Evolutionary conservation across 768 basidiomycete genomes (phyloP).

Genomic region (Mycena kentingensis): DNA sequence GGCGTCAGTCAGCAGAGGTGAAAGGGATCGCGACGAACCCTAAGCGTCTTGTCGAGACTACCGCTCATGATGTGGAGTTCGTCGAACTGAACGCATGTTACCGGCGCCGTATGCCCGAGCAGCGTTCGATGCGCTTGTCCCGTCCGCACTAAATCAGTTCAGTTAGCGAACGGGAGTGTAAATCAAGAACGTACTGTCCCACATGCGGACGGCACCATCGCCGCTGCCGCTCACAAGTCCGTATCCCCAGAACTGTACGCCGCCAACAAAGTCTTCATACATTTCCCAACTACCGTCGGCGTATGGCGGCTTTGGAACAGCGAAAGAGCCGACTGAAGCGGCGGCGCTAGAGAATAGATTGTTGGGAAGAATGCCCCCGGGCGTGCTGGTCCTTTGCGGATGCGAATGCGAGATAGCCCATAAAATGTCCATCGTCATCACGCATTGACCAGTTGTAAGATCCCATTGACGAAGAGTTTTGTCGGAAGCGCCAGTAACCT

Average conservation of each 20-base stretch:
- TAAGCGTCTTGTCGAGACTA: slow-evolving; percentile 88
- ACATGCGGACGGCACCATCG: slow-evolving; percentile 97
- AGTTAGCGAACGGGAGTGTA: not conserved
- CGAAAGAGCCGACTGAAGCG: slow-evolving; percentile 65
- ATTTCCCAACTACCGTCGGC: slow-evolving; percentile 92
- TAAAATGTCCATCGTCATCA: slow-evolving; percentile 99
- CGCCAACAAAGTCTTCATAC: slow-evolving; percentile 97
- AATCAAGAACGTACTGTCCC: slow-evolving; percentile 81
- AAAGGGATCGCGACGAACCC: slow-evolving; percentile 51
- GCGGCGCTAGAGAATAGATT: slow-evolving; percentile 54
- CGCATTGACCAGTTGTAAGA: slow-evolving; percentile 93
- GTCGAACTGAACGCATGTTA: slow-evolving; percentile 96
- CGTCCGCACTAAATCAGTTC: slow-evolving; percentile 75
- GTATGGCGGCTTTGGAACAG: slow-evolving; percentile 83
- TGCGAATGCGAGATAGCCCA: slow-evolving; percentile 96
- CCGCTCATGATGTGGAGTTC: slow-evolving; percentile 92
- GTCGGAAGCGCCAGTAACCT: slow-evolving; percentile 98
- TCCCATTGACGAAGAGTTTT: slow-evolving; percentile 99
- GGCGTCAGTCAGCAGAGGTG: slow-evolving; percentile 3
- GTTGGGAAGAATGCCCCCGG: slow-evolving; percentile 43
- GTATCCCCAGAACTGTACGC: slow-evolving; percentile 98
- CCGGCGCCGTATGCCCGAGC: slow-evolving; percentile 88
- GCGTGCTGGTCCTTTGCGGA: slow-evolving; percentile 35
- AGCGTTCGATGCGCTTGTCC: slow-evolving; percentile 95
- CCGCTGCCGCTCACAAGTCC: slow-evolving; percentile 96